Evolutionary conservation across 2,329 filamentous ascomycete species (phyloP).

Genomic region (Aplosporella prunicola): DNA sequence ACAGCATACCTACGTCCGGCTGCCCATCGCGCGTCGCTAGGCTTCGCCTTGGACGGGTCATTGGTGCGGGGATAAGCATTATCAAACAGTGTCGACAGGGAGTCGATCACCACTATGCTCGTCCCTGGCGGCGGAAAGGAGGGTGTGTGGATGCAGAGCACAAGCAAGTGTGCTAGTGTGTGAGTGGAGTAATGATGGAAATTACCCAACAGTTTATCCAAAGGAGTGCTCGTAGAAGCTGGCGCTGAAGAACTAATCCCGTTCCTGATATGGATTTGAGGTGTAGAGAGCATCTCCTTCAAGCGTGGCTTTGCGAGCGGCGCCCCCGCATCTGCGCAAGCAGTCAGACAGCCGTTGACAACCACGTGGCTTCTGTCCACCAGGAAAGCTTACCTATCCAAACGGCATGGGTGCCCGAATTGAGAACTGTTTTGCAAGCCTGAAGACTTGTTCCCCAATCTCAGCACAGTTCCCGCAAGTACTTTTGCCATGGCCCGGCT

Average conservation of each 20-base stretch:
- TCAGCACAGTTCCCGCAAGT: no score
- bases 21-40: constrained; percentile 39
- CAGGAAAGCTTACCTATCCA: constrained; percentile 63
- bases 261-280: constrained; percentile 1
- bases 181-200: constrained; percentile 56
- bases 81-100: constrained; percentile 66
- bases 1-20: constrained; percentile 47
- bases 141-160: constrained; percentile 57
- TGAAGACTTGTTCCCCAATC: constrained; percentile 50
- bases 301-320: constrained; percentile 41
- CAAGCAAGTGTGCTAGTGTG: constrained; percentile 57
- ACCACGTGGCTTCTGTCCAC: constrained; percentile 1
- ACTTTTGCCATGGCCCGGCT: no score
- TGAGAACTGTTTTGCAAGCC: constrained; percentile 54
- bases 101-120: constrained; percentile 66
- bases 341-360: neutral
- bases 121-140: constrained; percentile 54
- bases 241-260: constrained; percentile 4
- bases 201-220: constrained; percentile 32
- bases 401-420: constrained; percentile 53
- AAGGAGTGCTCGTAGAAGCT: constrained; percentile 2
- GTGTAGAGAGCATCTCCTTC: constrained; percentile 33
- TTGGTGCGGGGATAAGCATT: constrained; percentile 59
- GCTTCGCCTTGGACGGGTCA: constrained; percentile 32
- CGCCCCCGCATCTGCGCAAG: constrained; percentile 37